Evolutionary conservation across 2,329 filamentous ascomycete species (phyloP), one percentile per base, ranked within the genome.

Genomic region (Lachnellula willkommii): DNA sequence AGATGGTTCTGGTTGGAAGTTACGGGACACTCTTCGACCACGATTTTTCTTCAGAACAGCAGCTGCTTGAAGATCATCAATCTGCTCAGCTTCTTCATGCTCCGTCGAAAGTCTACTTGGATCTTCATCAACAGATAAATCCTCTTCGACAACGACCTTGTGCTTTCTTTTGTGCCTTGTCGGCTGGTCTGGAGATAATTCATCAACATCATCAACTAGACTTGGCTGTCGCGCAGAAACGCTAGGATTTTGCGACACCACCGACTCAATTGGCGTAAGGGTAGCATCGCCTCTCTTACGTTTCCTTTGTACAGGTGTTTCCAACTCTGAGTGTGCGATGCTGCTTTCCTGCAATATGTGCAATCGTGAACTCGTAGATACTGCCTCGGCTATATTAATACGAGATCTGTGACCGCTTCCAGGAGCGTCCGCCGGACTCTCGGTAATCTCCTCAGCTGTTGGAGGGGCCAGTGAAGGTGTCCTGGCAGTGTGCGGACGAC

Each of bases 371-470:
- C 58, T 63, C 52, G 56, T 47, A 26, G 50, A 12, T 28, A 49
- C 46, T 12, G 47, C 63, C 62, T 66, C 63, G 0, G 78, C 53
- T 0, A 73, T 68, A 52, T 72, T 69, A 46, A 78, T 75, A 15
- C 82, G 64, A n/a, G 73, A 73, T 49, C 79, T 70, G 8, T 74
- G 75, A 1, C 80, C 81, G 60, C 79, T 83, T 2, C 81, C 81
- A 1, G 81, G 81, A 14, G 79, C 80, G 60, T 79, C 68, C 8
- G 63, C 69, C 0, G 82, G 81, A 54, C 80, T 83, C 63, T 84
- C 80, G 37, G 70, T 72, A 14, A 81, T 73, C 63, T 79, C 77
- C 48, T 79, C 75, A 15, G 64, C 59, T 47, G 15, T 50, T 9
- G 49, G 57, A 5, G 37, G 17, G 47, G 59, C 11, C 26, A 40